Conservation (phyloP, 257 asterid species). For the Echites panduratus region DNA sequence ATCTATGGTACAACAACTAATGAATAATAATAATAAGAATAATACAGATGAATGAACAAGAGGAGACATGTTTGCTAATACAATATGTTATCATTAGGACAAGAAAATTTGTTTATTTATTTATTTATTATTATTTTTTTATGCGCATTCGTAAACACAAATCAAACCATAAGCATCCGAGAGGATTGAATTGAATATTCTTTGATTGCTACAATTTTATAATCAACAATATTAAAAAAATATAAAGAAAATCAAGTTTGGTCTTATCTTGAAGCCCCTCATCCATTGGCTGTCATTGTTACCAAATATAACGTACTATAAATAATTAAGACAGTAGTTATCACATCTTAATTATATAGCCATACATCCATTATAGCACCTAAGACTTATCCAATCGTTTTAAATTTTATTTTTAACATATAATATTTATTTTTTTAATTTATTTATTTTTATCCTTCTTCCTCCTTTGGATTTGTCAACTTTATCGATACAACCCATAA, state of each 20-base stretch:
- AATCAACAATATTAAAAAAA: neutral
- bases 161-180: conserved; percentile 20
- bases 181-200: conserved; percentile 36
- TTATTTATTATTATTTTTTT: neutral
- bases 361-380: neutral
- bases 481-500: neutral
- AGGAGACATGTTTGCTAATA: conserved; percentile 17
- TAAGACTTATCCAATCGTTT: neutral
- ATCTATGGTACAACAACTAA: conserved; percentile 20
- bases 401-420: neutral
- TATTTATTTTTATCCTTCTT: neutral
- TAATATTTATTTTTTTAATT: no score
- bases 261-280: conserved; percentile 61
- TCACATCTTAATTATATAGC: neutral
- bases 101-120: neutral
- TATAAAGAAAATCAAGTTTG: conserved; percentile 27
- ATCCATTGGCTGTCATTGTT: conserved; percentile 39
- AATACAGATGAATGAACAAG: conserved; percentile 20
- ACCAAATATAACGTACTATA: conserved; percentile 9
- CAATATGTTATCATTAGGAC: conserved; percentile 11
- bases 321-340: conserved; percentile 14
- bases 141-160: conserved; percentile 26
- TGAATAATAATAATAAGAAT: no score
- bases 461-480: neutral
- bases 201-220: conserved; percentile 19